phyloP scores from a whole-genome alignment of 2,329 filamentous ascomycete genomes.

The Bipolaris bicolor region DNA sequence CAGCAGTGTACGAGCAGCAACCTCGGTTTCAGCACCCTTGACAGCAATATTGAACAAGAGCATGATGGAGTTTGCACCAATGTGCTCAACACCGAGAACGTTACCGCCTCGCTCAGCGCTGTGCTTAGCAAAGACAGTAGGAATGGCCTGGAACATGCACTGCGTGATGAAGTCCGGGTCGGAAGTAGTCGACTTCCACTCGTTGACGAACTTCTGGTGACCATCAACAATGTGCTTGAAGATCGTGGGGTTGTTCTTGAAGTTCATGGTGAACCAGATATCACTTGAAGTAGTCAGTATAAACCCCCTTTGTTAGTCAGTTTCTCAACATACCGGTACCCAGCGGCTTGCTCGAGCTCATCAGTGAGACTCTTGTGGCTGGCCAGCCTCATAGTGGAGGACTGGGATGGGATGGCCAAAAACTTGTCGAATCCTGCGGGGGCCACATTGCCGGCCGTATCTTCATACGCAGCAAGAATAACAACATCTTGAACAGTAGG shows the following conservation, averaged over 20 bases:
- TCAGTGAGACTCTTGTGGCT: slow-evolving; percentile 33
- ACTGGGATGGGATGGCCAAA: slow-evolving; percentile 24
- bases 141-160: slow-evolving; percentile 34
- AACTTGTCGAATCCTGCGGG: slow-evolving; percentile 29
- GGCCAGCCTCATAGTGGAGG: slow-evolving; percentile 27
- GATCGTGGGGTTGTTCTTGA: slow-evolving; percentile 27
- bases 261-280: slow-evolving; percentile 35
- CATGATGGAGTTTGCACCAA: slow-evolving; percentile 29
- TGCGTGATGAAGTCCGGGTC: slow-evolving; percentile 32
- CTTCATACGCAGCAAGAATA: slow-evolving; percentile 30
- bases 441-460: slow-evolving; percentile 25
- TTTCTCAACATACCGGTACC: slow-evolving; percentile 26
- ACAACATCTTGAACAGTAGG: slow-evolving; percentile 22
- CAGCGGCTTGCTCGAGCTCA: slow-evolving; percentile 31
- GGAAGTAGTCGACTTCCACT: slow-evolving; percentile 17
- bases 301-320: too few species aligned
- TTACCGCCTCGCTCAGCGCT: slow-evolving; percentile 33
- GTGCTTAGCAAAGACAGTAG: slow-evolving; percentile 25
- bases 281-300: slow-evolving; percentile 19
- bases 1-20: slow-evolving; percentile 17
- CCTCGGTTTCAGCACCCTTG: slow-evolving; percentile 22
- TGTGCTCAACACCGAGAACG: slow-evolving; percentile 31
- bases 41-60: slow-evolving; percentile 28
- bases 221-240: slow-evolving; percentile 28
- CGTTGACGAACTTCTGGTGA: slow-evolving; percentile 27